Base-by-base conservation (phyloP, 345 rosid species). In the Citrus sp. region DNA sequence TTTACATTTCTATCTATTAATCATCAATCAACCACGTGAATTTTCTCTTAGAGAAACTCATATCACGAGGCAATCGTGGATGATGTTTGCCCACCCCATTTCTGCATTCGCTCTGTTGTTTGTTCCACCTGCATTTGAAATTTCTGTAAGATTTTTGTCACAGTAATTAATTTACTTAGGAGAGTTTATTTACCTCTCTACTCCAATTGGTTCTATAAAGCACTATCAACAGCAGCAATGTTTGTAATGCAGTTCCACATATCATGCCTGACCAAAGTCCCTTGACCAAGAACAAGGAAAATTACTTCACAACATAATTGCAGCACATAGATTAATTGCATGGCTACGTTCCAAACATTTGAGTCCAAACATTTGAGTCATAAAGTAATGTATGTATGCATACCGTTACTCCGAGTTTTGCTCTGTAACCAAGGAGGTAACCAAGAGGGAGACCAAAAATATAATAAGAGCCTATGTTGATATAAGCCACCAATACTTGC, bases 211-310 rank as follows among this genome's bases (percentile, higher is more conserved):
- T 92, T 83, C 73, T 90, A 79, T 87, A 87, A 16, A 91, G 85
- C 60, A 90, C 87, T 42, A 87, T 34, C 67, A 90, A 62, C 4
- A 92, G 88, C 66, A 92, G 46, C 78, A 89, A 25, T 24, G 97
- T 93, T 73, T 95, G 98, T 81, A 91, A 81, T 4, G 90, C 86
- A 34, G 88, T 86, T 70, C 98, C 98, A 4, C 88, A 81, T 13
- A 95, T 87, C 98, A 95, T 93, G 62, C 95, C 98, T 24, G 82
- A 82, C 98, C 95, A 93, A 7, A 95, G 84, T 75, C 98, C 97
- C 97, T 93, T 0, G 58, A 54, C 5, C 58, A 1, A 54, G 58
- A 54, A 18, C 21, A 54, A 54, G 21, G 19, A 18, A 54, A 54
- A 54, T 6, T 19, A 18, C 22, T 18, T 54, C 1, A 19, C 2